Evolutionary conservation across 2,329 filamentous ascomycete species (phyloP), one percentile per base, ranked within the genome.

Genomic region (Pseudopyrenochaeta lycopersici): DNA sequence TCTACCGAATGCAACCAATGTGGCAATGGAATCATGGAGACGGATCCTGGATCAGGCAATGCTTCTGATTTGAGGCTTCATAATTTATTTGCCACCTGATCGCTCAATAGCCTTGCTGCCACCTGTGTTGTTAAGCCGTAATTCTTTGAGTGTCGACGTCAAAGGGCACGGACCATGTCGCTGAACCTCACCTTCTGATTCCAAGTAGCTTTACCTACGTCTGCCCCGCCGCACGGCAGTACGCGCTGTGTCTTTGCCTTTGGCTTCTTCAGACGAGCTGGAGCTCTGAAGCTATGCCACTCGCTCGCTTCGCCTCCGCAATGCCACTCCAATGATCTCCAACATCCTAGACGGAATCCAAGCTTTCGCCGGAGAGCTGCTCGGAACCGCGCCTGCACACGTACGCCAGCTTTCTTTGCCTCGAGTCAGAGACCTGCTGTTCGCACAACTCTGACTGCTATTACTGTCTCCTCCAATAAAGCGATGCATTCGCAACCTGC

Each of bases 181-280:
- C 29, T 17, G 18, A 51, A 51, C 48, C 18, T 53, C 50, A 46
- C 36, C 30, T 49, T 45, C 46, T 33, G 35, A 9, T 27, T 46
- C 45, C 38, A 31, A 30, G 40, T 46, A 51, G 33, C 52, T 54
- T 63, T 53, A 64, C 62, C 43, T 59, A 51, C 47, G 53, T 52
- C 36, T 63, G 58, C 56, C 60, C 56, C 42, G 46, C 55, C 23
- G 46, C 54, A 48, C 50, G 52, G 50, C 49, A 32, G 27, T 59
- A 52, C 54, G 51, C 52, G 54, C 45, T 51, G 41, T 45, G 43
- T 40, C 20, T 23, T 49, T 33, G 29, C 23, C 14, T 31, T 35
- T 15, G 20, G 41, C 44, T 39, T 31, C 38, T 42, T 41, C 33
- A 44, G 20, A 29, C 29, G 35, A 42, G 2, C 27, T 27, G n/a